Evolutionary conservation across 2,329 filamentous ascomycete species (phyloP), one percentile per base, ranked within the genome.

Genomic region (Trichoderma polysporum): DNA sequence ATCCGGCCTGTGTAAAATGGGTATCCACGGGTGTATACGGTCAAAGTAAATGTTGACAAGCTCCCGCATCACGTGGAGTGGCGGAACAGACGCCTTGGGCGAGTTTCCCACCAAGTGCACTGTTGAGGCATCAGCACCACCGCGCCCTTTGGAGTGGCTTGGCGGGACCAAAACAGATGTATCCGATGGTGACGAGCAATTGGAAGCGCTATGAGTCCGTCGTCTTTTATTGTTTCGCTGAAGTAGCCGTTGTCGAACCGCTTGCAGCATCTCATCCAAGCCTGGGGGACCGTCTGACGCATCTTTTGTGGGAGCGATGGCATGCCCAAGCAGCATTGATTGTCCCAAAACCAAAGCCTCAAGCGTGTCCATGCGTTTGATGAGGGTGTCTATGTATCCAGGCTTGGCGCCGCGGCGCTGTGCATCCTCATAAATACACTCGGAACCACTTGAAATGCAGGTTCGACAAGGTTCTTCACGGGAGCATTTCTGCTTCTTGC

Each of bases 401-500:
- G 67, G 67, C 31, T 66, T 61, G 2, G 67, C 63, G 31, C 67
- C 67, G 10, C 67, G 63, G 49, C 63, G 57, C 58, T 68, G 64
- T 35, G 63, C 59, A 39, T 68, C 47, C 37, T 68, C 67, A 53
- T 68, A 68, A 27, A 68, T 60, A 45, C 67, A 68, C 22, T 58
- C 57, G 31, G 37, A 62, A 22, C 57, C 49, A 31, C 57, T 66
- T 33, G 63, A 57, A 15, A 68, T 53, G 27, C 67, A 68, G 15
- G 57, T 35, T 19, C 63, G 57, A 58, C 67, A 68, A 31, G 67
- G 67, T 37, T 68, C 63, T 29, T 66, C 63, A 8, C 64, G 47
- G 12, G 67, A 68, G 64, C 67, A 68, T 37, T 66, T 66, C 33
- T 66, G 67, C 53, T 68, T 68, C 47, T 66, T 66, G 57, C 67